Base-by-base conservation (phyloP, 805 yeast species). In the Lachancea dasiensis region DNA sequence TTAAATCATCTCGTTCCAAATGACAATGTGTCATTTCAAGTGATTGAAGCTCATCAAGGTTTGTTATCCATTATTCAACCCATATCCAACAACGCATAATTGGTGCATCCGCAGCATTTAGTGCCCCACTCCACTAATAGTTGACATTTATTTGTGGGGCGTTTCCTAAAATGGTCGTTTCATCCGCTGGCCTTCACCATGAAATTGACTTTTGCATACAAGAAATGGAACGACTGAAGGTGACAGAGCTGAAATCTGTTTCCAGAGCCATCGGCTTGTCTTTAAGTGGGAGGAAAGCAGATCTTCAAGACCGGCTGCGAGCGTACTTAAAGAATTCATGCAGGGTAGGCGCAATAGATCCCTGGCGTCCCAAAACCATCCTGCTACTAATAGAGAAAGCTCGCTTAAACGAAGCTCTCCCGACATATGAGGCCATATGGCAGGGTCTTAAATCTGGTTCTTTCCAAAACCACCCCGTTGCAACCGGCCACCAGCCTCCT, bases 221-320 rank as follows among this genome's bases (percentile, higher is more conserved):
- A 8, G 52, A 51, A 23, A 46, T 70, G 44, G 53, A 48, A 25
- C 48, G 45, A n/a, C 52, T 75, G 45, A 72, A 70, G 47, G 75
- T 78, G 2, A 58, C 69, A 0, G 74, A 72, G 38, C 63, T 80
- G 39, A 79, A 78, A 54, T 68, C 62, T 14, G 50, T 80, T 1
- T 71, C 79, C 24, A 64, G 73, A 30, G 50, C 76, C 1, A 50
- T 78, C 13, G 70, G 72, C 2, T 56, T 80, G 14, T 58, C 75
- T 2, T 49, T 64, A 7, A 51, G 69, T 5, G 94, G 92, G 1
- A 63, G 77, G 26, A 86, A 85, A 57, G 69, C 70, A 15, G 81
- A 74, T 23, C 58, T 84, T 10, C 70, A 70, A 37, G 77, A 74
- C 24, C 65, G 86, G 23, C 57, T 85, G 5, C 53, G 62, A 34